These are phyloP conservation scores for Colletotrichum navitas DNA, from an alignment of 2,329 filamentous ascomycete genomes.

Conservation along the genomic window DNA sequence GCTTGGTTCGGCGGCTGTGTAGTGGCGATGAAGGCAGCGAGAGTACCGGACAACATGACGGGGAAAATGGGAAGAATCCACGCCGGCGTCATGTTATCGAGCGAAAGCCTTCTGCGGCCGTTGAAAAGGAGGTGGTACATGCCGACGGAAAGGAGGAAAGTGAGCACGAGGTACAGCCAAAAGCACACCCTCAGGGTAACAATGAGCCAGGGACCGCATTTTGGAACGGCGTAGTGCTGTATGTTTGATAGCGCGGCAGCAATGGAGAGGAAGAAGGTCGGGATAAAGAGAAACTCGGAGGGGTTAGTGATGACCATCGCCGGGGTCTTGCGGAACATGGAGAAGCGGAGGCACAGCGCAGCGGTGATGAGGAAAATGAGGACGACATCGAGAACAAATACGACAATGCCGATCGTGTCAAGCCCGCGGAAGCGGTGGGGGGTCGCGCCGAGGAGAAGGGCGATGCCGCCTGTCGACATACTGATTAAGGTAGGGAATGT, in stretches of 20 bases:
- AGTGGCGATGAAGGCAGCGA: slow-evolving; percentile 65
- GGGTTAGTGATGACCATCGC: slow-evolving; percentile 61
- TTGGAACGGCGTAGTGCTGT: slow-evolving; percentile 62
- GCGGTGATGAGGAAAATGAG: slow-evolving; percentile 64
- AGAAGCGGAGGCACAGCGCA: slow-evolving; percentile 64
- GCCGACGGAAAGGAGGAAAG: slow-evolving; percentile 64
- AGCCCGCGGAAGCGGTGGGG: slow-evolving; percentile 68
- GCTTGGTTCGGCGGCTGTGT: slow-evolving; percentile 61
- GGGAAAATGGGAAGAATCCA: slow-evolving; percentile 75
- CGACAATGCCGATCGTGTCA: slow-evolving; percentile 63
- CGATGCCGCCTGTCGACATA: slow-evolving; percentile 59
- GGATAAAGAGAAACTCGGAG: slow-evolving; percentile 70
- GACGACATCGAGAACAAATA: slow-evolving; percentile 68
- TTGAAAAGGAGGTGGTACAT: slow-evolving; percentile 72
- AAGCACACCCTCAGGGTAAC: slow-evolving; percentile 67
- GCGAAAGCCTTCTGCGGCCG: slow-evolving; percentile 57
- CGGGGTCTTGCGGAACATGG: slow-evolving; percentile 57
- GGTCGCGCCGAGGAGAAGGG: slow-evolving; percentile 63
- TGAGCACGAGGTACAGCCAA: slow-evolving; percentile 70
- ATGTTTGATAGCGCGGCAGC: slow-evolving; percentile 70
- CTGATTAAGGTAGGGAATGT: slow-evolving; percentile 9
- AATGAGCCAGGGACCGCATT: slow-evolving; percentile 62
- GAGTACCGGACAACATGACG: slow-evolving; percentile 72
- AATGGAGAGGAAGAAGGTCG: slow-evolving; percentile 71
- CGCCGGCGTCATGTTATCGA: slow-evolving; percentile 68